These are phyloP conservation scores for Echium plantagineum DNA, from an alignment of 257 asterid species.

Conservation along the genomic window DNA sequence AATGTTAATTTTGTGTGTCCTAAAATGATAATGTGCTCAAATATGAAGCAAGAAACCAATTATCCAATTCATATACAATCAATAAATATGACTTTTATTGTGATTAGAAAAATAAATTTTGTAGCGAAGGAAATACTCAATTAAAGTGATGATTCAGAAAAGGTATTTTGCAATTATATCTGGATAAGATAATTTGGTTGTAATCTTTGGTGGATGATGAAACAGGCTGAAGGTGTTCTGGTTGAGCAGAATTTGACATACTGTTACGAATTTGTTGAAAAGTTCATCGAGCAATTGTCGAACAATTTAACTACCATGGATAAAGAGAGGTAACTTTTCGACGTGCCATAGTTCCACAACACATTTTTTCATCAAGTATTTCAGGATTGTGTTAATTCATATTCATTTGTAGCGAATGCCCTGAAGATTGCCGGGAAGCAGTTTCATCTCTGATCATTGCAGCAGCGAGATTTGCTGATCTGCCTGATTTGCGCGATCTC, in stretches of 20 bases:
- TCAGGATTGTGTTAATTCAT: not conserved
- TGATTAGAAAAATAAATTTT: too few relatives aligned
- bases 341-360: not conserved
- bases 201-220: not conserved
- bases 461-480: conserved; percentile 82
- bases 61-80: too few relatives aligned
- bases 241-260: conserved; percentile 43
- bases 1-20: too few relatives aligned
- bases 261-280: conserved; percentile 59
- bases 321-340: conserved; percentile 19
- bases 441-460: conserved; percentile 67
- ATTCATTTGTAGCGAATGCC: conserved; percentile 56
- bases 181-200: not conserved
- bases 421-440: conserved; percentile 85
- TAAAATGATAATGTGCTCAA: too few relatives aligned
- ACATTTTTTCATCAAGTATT: not conserved
- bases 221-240: conserved; percentile 77
- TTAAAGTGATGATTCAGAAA: too few relatives aligned
- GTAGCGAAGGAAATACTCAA: too few relatives aligned
- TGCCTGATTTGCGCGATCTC: conserved; percentile 76
- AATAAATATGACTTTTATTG: too few relatives aligned
- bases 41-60: too few relatives aligned
- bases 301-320: conserved; percentile 43
- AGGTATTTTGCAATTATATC: too few relatives aligned
- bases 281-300: conserved; percentile 31